A percentile compares a stretch with the other conserved stretches of the same genome.
Conservation (phyloP, 1,284 basidiomycete species). For the Ceratobasidium sp. region DNA sequence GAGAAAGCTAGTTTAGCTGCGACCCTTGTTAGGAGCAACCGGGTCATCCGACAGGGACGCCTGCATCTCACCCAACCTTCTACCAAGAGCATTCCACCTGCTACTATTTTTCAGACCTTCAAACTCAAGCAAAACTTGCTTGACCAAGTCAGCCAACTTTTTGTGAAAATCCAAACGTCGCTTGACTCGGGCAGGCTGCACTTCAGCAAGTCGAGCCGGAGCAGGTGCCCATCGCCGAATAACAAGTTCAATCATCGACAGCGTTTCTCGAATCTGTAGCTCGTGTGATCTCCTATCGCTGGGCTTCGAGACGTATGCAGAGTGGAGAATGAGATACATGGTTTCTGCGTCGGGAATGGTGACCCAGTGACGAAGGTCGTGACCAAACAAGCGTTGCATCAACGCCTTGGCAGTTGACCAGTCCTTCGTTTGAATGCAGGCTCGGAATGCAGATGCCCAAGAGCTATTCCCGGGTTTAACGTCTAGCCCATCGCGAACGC, state of each 20-base stretch:
- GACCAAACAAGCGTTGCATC: slow-evolving; percentile 1
- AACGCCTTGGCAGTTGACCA: slow-evolving; percentile 15
- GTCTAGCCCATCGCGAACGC: slow-evolving; percentile 56
- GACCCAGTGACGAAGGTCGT: background rate
- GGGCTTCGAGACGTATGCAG: slow-evolving; percentile 11
- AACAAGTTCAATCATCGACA: slow-evolving; percentile 2
- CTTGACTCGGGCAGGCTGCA: background rate
- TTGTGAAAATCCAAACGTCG: slow-evolving; percentile 30
- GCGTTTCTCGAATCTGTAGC: background rate
- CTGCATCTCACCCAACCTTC: background rate
- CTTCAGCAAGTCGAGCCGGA: background rate
- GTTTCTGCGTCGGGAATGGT: slow-evolving; percentile 20
- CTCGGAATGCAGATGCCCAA: slow-evolving; percentile 24
- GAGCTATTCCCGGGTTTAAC: slow-evolving; percentile 19
- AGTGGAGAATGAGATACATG: slow-evolving; percentile 14
- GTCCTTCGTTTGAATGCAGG: slow-evolving; percentile 24
- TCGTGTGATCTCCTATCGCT: background rate
- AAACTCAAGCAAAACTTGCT: background rate
- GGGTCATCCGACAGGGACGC: background rate
- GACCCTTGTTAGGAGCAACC: too few relatives aligned
- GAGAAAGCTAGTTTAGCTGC: too few relatives aligned
- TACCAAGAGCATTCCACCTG: background rate
- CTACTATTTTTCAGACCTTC: background rate
- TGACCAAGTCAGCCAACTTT: background rate
- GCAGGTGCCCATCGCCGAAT: background rate